Evolutionary conservation across 2,329 filamentous ascomycete species (phyloP), one percentile per base, ranked within the genome.

Genomic region (Monascus ruber): DNA sequence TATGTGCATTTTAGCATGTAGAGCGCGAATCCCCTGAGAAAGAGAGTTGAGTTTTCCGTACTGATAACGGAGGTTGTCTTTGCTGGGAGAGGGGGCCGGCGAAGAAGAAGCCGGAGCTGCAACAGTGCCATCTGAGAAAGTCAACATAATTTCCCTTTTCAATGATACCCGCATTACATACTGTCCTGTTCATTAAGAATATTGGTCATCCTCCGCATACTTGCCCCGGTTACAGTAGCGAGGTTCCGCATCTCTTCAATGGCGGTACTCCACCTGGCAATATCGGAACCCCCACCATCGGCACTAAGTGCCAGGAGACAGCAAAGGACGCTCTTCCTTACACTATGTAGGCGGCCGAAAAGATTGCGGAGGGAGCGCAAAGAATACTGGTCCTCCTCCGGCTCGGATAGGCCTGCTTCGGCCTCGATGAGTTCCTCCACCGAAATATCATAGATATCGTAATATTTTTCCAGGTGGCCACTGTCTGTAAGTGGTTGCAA

Each of bases 1-100:
- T 5, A 98, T 72, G 43, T 93, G 87, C 68, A 98, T 79, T 62
- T 96, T 98, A 29, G 91, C 91, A 62, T 96, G 89, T 36, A 98
- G 72, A 7, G 85, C 85, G 26, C 88, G 81, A 44, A 96, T 94
- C 10, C 87, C 88, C 40, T 87, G 85, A 0, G 87, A 94, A 28
- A 98, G 72, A 1, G 83, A 84, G 54, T 85, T 86, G 33, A 98
- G 76, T 56, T 94, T 89, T 43, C 86, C 81, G 42, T 95, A 75
- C 58, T 94, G 89, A 39, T 83, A 81, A 41, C 88, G 82, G 70
- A 89, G 81, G 43, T 85, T 79, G 54, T 95, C 87, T 38, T 81
- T 81, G n/a, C 76, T 76, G 2, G 87, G 84, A 2, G 82, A 81
- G 25, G 81, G 37, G 74, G 74, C 77, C 32, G 82, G 74, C 31